Conservation (phyloP, 495 filamentous ascomycete species). For the Trypethelium eluteriae region DNA sequence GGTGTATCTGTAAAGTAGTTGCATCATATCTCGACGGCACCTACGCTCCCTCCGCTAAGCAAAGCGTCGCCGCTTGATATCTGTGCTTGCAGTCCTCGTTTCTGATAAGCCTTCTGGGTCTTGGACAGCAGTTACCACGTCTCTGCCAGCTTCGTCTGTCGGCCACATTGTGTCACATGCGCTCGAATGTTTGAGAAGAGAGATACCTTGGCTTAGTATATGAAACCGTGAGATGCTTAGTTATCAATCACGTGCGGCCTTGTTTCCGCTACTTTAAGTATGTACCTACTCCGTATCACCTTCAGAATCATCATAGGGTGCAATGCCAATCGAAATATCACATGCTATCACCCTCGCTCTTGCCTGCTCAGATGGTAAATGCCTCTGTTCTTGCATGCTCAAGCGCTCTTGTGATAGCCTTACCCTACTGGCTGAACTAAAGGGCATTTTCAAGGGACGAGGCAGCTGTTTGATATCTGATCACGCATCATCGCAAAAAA, state of each 20-base stretch:
- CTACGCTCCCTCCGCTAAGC: not conserved
- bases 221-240: not conserved
- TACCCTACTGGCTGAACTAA: not conserved
- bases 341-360: not conserved
- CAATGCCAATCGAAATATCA: not conserved
- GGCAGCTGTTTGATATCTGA: not conserved
- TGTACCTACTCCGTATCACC: too few relatives aligned
- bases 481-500: not conserved
- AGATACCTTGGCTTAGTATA: not conserved
- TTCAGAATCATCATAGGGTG: not conserved
- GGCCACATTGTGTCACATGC: not conserved
- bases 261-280: too few relatives aligned
- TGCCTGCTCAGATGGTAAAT: not conserved
- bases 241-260: not conserved
- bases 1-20: not conserved
- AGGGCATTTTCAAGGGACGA: not conserved
- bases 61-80: not conserved
- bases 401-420: not conserved
- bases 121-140: not conserved
- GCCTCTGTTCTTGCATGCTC: not conserved
- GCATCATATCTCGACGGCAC: not conserved
- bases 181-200: slow-evolving; percentile 1
- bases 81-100: not conserved
- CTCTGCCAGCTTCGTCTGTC: not conserved
- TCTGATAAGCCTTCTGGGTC: not conserved